Base-by-base conservation (phyloP, 2,329 filamentous ascomycete genomes). In the Ilyonectria destructans region DNA sequence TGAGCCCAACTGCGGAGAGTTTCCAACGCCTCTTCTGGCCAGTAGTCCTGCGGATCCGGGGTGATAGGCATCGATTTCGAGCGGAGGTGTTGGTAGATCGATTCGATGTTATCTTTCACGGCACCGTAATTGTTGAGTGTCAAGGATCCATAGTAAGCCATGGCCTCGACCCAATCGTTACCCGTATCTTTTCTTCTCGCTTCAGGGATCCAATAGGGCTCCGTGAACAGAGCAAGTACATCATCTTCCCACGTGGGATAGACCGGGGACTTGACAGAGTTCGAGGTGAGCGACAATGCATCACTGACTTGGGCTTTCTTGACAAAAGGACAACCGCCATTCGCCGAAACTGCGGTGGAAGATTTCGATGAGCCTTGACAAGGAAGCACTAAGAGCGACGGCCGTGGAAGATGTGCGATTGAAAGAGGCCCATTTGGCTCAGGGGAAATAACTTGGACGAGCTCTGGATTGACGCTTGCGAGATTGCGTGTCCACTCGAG, bases 51-150 rank as follows among this genome's bases (percentile, higher is more conserved):
- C 9, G 65, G 65, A 19, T 67, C 56, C 12, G 35, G n/a, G 19
- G 65, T 67, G 13, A 67, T 60, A 13, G 65, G 65, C 65, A 67
- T 67, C 2, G 65, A 55, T 21, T 63, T 67, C 2, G 65, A 63
- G 5, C 65, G 59, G 26, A 67, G 37, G 35, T 67, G 65, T 19
- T 35, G 48, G 33, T 67, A 67, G 21, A 67, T 67, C 2, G 35
- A 46, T 26, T 55, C 10, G 17, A 45, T 60, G 17, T 46, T 48
- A 6, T 35, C 35, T 43, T 59, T 62, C 8, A 67, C 65, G 19
- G 63, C 55, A 15, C 45, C 40, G 23, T 62, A 62, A 9, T 52
- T 40, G 13, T 57, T 43, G 15, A 62, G 54, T 19, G 33, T 35
- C 60, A 59, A 67, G 7, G 31, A 15, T 19, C 55, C 29, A 55